These are phyloP conservation scores for Boletus tomentosulus DNA, from an alignment of 768 basidiomycete genomes.

Conservation along the genomic window DNA sequence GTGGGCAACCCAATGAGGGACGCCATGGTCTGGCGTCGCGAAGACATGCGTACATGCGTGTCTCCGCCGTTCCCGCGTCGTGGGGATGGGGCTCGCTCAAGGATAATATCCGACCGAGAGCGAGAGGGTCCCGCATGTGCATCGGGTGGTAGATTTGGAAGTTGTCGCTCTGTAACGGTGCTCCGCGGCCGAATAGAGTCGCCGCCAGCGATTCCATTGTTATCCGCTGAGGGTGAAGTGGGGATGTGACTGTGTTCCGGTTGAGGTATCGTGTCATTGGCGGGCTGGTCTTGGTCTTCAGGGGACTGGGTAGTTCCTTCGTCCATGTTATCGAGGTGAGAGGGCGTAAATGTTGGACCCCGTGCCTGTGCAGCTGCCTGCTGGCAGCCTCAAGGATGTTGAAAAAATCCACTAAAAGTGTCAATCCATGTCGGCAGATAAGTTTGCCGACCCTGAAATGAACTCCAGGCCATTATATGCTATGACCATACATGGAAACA, in stretches of 20 bases:
- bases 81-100: conserved; percentile 2
- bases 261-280: not conserved
- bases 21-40: conserved; percentile 3
- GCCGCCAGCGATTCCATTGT: not conserved
- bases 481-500: not conserved
- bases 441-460: not conserved
- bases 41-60: conserved; percentile 8
- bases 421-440: not conserved
- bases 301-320: not conserved
- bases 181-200: not conserved
- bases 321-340: conserved; percentile 16
- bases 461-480: no score
- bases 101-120: not conserved
- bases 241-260: conserved; percentile 7
- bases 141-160: conserved; percentile 7
- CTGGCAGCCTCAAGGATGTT: not conserved
- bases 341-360: not conserved
- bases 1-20: not conserved
- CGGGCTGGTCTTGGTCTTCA: not conserved
- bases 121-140: not conserved
- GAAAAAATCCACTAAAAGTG: not conserved
- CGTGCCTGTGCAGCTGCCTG: not conserved
- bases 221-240: not conserved
- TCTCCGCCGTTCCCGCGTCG: conserved; percentile 15
- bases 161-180: conserved; percentile 8